phyloP scores from a whole-genome alignment of 2,329 filamentous ascomycete genomes.

The Sarocladium strictum region DNA sequence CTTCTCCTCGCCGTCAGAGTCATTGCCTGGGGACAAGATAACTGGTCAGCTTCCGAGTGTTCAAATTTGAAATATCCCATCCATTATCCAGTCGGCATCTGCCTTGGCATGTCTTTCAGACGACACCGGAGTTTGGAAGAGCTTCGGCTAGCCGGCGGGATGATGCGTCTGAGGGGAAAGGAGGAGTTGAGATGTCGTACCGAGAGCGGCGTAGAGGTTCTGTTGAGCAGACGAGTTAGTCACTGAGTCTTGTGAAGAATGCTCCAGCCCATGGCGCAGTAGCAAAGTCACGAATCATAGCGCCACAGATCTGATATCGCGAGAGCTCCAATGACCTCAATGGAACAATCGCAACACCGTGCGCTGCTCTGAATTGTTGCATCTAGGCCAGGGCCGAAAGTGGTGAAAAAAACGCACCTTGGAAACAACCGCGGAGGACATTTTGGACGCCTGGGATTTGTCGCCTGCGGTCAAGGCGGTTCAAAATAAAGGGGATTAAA shows the following conservation, averaged over 20 bases:
- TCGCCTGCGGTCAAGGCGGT: conserved; percentile 39
- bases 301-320: neutral
- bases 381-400: conserved; percentile 5
- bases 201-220: conserved; percentile 98
- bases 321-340: conserved; percentile 3
- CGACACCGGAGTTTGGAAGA: neutral
- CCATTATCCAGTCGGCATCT: neutral
- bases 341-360: neutral
- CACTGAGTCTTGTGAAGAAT: neutral
- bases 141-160: neutral
- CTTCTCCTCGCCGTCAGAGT: conserved; percentile 58
- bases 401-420: conserved; percentile 40
- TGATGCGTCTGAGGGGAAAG: neutral
- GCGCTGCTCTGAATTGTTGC: neutral
- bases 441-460: conserved; percentile 45
- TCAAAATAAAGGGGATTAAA: conserved; percentile 14
- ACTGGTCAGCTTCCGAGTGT: conserved; percentile 12
- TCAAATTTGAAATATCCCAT: conserved; percentile 6
- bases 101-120: neutral
- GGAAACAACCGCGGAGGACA: conserved; percentile 49
- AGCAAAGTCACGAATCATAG: neutral
- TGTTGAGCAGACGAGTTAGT: conserved; percentile 30
- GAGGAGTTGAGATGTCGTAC: conserved; percentile 49
- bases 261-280: neutral
- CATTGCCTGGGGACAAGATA: conserved; percentile 42